These are phyloP conservation scores for Colletotrichum euphorbiae DNA, from an alignment of 2,329 filamentous ascomycete genomes.

Conservation along the genomic window DNA sequence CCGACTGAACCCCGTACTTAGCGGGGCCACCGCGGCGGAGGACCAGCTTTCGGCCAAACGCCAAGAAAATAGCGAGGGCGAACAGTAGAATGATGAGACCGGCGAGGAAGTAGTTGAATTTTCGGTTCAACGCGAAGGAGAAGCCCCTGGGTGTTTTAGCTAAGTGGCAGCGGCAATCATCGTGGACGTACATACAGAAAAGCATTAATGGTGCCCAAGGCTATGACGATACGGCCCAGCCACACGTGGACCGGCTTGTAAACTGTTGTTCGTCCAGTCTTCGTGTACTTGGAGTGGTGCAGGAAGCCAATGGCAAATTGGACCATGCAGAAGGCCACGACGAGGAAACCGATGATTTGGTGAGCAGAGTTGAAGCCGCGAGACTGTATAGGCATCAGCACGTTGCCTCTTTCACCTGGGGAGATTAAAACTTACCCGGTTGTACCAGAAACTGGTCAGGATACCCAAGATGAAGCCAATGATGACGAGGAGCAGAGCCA, in stretches of 20 bases:
- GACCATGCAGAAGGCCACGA: conserved; percentile 62
- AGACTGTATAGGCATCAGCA: conserved; percentile 52
- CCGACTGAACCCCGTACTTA: conserved; percentile 28
- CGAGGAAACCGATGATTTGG: conserved; percentile 69
- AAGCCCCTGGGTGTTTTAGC: conserved; percentile 60
- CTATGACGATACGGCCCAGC: conserved; percentile 65
- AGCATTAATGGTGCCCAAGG: conserved; percentile 66
- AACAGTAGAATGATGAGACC: conserved; percentile 57
- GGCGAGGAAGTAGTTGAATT: conserved; percentile 60
- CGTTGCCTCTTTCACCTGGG: not conserved
- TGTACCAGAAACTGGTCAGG: conserved; percentile 63
- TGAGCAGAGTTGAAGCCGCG: conserved; percentile 65
- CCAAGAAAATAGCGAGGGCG: conserved; percentile 51
- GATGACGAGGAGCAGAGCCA: conserved; percentile 61
- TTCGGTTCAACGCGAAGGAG: conserved; percentile 63
- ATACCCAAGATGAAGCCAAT: conserved; percentile 65
- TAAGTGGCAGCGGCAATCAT: not conserved
- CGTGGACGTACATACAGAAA: conserved; percentile 60
- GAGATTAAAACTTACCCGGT: conserved; percentile 59
- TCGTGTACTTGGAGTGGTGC: conserved; percentile 66
- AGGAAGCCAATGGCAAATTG: conserved; percentile 67
- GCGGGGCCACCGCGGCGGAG: conserved; percentile 19
- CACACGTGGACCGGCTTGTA: conserved; percentile 67
- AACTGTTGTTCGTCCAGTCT: conserved; percentile 60
- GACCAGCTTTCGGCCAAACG: conserved; percentile 46